Evolutionary conservation across 2,329 filamentous ascomycete species (phyloP).

Genomic region (Fusarium goolgardi): DNA sequence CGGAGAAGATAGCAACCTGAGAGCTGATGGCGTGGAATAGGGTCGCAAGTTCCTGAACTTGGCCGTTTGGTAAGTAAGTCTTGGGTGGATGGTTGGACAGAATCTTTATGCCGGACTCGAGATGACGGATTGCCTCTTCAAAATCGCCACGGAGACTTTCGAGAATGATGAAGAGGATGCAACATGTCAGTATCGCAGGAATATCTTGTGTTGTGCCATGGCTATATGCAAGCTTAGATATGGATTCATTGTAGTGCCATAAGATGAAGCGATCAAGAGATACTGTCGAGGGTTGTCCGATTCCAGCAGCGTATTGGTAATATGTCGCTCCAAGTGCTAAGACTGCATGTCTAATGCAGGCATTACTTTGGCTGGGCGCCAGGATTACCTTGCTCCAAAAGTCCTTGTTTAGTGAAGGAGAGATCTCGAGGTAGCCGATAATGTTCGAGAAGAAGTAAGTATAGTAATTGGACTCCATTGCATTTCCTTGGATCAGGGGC

Average conservation of each 20-base stretch:
- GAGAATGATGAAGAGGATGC: conserved; percentile 5
- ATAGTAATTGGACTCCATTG: conserved; percentile 10
- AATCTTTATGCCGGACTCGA: conserved; percentile 9
- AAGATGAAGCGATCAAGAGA: conserved; percentile 10
- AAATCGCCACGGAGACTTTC: conserved; percentile 19
- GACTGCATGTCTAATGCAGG: conserved; percentile 5
- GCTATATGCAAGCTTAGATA: background rate
- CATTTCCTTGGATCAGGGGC: background rate
- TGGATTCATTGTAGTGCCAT: conserved; percentile 9
- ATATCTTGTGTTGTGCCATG: background rate
- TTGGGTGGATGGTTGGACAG: background rate
- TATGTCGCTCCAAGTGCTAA: conserved; percentile 8
- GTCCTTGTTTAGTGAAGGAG: background rate
- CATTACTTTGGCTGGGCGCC: background rate
- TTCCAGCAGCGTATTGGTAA: background rate
- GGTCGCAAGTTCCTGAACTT: background rate
- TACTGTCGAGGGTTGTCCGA: fast-evolving
- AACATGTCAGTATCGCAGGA: background rate
- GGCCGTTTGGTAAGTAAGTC: background rate
- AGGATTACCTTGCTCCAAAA: conserved; percentile 11
- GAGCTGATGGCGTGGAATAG: conserved; percentile 14
- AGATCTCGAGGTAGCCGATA: background rate
- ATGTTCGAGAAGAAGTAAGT: conserved; percentile 18
- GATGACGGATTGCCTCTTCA: conserved; percentile 15
- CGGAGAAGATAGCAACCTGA: conserved; percentile 10